A percentile compares a stretch with the other conserved stretches of the same genome.
Evolutionary conservation across 495 filamentous ascomycete species (phyloP).

Genomic region (Penicillium odoratum): DNA sequence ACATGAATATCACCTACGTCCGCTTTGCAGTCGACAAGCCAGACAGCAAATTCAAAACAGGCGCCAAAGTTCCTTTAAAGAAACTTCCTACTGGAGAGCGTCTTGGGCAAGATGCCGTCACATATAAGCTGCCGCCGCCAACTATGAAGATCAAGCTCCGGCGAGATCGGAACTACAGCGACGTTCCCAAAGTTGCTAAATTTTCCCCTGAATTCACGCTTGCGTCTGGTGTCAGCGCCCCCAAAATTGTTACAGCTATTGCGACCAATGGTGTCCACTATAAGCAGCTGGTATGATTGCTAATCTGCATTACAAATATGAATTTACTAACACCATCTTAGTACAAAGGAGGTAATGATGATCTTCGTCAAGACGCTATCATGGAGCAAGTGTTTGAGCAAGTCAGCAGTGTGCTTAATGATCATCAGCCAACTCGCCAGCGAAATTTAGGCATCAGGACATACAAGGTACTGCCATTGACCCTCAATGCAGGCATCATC

Average conservation of each 20-base stretch:
- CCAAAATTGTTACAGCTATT: conserved; percentile 83
- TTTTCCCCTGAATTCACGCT: conserved; percentile 74
- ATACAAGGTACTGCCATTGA: conserved; percentile 93
- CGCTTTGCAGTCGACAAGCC: conserved; percentile 65
- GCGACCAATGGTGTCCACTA: conserved; percentile 73
- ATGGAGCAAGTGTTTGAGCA: conserved; percentile 99
- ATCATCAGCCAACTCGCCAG: conserved; percentile 80
- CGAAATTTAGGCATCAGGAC: conserved; percentile 86
- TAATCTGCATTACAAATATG: neutral
- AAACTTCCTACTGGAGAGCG: conserved; percentile 54
- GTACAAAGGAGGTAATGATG: conserved; percentile 93
- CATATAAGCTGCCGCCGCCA: conserved; percentile 74
- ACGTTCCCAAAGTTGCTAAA: conserved; percentile 66
- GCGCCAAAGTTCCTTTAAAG: conserved; percentile 61
- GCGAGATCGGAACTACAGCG: conserved; percentile 69
- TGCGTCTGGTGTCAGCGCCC: conserved; percentile 85
- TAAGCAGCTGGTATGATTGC: conserved; percentile 71
- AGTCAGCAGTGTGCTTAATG: conserved; percentile 84
- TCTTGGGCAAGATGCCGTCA: conserved; percentile 57
- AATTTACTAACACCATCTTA: conserved; percentile 24
- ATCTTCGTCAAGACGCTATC: conserved; percentile 97
- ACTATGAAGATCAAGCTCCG: conserved; percentile 83
- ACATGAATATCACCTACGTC: conserved; percentile 72
- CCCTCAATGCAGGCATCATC: conserved; percentile 82
- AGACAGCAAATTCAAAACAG: conserved; percentile 64